Base-by-base conservation (phyloP, 208 protist species). In the Trypanosoma rangeli region DNA sequence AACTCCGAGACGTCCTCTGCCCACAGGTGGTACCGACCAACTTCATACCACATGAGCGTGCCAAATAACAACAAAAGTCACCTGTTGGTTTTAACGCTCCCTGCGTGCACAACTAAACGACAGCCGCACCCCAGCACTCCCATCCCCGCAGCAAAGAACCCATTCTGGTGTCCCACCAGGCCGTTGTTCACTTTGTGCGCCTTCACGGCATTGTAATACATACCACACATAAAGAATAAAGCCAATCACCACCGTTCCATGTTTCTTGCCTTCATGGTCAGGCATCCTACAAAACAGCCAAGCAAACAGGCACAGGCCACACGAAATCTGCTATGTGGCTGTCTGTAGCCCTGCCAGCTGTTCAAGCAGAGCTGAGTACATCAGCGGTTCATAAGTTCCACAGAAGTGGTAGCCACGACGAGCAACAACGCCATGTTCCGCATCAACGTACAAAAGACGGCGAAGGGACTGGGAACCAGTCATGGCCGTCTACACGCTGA, bases 111-210 rank as follows among this genome's bases (percentile, higher is more conserved):
- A 46, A 90, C 68, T 29, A 93, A 70, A 3, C 90, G 86, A 39
- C 70, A 73, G 12, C 39, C 31, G 55, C 79, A 92, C n/a, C 90
- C 87, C 2, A 92, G 31, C 8, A 68, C 65, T 4, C 86, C 87
- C 83, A 95, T 84, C n/a, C 84, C 86, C 13, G 86, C 85, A 0
- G 87, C 90, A 50, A 93, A 92, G 70, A 95, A 93, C 18, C 87
- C 90, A 60, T 85, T 83, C 54, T 95, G 90, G 63, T 95, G 90
- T 16, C 90, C 90, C 1, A 92, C 85, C 7, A 95, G 64, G 9
- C 90, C 90, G 64, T 95, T 95, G 67, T 78, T 63, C 13, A 92
- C 90, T 75, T 93, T 95, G 76, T 95, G 90, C 9, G 87, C 85
- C 73, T 95, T 95, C 28, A 95, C 57, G 9, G 85, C 75, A 65